phyloP scores from a whole-genome alignment of 768 basidiomycete species.

The Leccinellum rugosiceps region DNA sequence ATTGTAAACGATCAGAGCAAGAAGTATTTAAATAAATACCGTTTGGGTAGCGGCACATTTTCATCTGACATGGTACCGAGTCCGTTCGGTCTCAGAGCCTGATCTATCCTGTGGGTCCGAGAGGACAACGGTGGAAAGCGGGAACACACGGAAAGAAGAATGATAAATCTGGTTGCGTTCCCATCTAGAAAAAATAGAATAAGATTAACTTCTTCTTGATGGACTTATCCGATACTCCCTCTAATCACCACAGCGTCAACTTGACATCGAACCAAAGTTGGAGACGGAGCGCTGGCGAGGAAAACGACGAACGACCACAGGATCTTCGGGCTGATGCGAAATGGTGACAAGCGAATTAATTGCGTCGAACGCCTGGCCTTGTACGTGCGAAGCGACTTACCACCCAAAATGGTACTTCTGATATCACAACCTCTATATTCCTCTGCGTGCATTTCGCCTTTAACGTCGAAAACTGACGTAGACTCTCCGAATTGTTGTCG shows the following conservation, averaged over 20 bases:
- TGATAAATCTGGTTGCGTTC: background rate
- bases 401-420: conserved; percentile 32
- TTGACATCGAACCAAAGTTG: conserved; percentile 36
- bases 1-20: no score
- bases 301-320: conserved; percentile 30
- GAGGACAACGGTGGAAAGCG: background rate
- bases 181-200: background rate
- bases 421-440: conserved; percentile 27
- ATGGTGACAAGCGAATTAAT: background rate
- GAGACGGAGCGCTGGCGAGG: conserved; percentile 36
- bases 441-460: conserved; percentile 29
- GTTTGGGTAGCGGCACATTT: no score
- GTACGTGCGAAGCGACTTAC: conserved; percentile 26
- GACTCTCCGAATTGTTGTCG: conserved; percentile 21
- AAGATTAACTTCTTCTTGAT: background rate
- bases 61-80: no score
- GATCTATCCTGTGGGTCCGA: background rate
- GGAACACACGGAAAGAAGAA: background rate
- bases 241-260: conserved; percentile 6
- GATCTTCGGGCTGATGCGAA: conserved; percentile 35
- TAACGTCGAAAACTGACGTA: conserved; percentile 25
- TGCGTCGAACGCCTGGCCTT: background rate
- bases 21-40: no score
- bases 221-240: background rate
- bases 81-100: no score